Percentiles rank a stretch among this genome's conserved stretches.
Evolutionary conservation across 1,284 basidiomycete genomes (phyloP).

Genomic region (Puccinia triticina): DNA sequence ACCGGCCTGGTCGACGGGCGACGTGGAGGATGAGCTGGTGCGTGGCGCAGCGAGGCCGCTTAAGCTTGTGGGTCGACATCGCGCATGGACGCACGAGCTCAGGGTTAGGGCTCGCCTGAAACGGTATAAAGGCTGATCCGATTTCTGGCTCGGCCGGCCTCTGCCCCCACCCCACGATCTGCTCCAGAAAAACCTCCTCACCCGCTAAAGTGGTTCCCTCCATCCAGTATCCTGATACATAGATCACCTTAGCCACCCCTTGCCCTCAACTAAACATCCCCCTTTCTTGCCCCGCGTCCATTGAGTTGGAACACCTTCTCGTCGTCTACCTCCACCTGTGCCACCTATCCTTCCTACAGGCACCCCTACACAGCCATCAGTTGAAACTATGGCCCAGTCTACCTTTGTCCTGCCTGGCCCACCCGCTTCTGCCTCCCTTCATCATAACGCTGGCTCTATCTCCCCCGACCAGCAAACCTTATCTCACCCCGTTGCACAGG

Average conservation of each 20-base stretch:
- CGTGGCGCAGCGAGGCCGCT: neutral
- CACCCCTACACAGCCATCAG: neutral
- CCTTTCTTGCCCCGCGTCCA: no score
- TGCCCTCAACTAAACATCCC: no score
- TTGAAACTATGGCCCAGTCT: constrained; percentile 28
- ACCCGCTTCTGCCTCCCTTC: constrained; percentile 42
- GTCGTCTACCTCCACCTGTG: no score
- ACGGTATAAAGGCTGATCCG: neutral
- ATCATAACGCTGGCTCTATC: constrained; percentile 20
- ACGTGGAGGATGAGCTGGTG: neutral
- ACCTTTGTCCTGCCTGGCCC: constrained; percentile 49
- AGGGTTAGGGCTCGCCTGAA: constrained; percentile 4
- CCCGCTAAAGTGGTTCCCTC: no score
- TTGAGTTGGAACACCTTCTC: no score
- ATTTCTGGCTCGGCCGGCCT: neutral
- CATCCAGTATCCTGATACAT: no score
- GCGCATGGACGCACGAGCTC: constrained; percentile 12
- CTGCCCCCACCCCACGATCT: neutral
- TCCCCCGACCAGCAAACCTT: constrained; percentile 38
- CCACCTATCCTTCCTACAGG: neutral
- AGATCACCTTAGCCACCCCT: no score
- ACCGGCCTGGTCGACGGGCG: no score
- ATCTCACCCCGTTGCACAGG: constrained; percentile 28
- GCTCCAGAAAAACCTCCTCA: no score
- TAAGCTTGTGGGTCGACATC: no score